Base-by-base conservation (phyloP, 2,329 filamentous ascomycete species). In the Aspergillus pseudotamarii region DNA sequence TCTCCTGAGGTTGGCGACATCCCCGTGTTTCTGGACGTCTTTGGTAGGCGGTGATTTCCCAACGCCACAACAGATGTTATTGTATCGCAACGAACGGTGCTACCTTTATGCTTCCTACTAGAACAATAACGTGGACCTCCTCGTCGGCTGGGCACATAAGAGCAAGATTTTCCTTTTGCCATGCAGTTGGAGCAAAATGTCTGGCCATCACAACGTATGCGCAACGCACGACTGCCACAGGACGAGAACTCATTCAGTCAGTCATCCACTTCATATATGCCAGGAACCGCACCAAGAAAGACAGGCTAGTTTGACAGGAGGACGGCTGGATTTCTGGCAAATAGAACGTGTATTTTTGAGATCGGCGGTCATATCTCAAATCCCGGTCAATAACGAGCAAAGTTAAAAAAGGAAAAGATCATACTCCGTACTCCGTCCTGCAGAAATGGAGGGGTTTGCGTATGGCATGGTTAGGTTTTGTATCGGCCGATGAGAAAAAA, bases 261-360 rank as follows among this genome's bases (percentile, higher is more conserved):
- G 11, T 23, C 51, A 38, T 26, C 51, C 34, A 38, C n/a, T 38
- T 38, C 32, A 36, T 38, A 19, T 55, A 36, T 38, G 14, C 9
- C 51, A n/a, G 53, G n/a, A 54, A 75, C 79, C 79, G 63, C 78
- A 84, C 82, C 82, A 84, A 59, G 82, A 79, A 61, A 84, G 76
- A 67, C 83, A 84, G 26, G 83, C 83, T 57, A 82, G 76, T 70
- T 84, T 85, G 32, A 84, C 82, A 1, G 83, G 83, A 56, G 82
- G 83, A 28, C 69, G 63, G 46, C 58, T 60, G 38, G 65, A 60
- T 26, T 57, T 62, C 26, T 54, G 59, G 10, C 43, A 28, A 12
- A 30, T 45, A 5, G 56, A 51, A 28, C 51, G 57, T 34, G 21
- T 55, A 38, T 55, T 26, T 26, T 53, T 14, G 43, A 12, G 50